Evolutionary conservation across 148 eudicot species (phyloP), one percentile per base, ranked within the genome.

Genomic region (Dianthus caryophyllus): DNA sequence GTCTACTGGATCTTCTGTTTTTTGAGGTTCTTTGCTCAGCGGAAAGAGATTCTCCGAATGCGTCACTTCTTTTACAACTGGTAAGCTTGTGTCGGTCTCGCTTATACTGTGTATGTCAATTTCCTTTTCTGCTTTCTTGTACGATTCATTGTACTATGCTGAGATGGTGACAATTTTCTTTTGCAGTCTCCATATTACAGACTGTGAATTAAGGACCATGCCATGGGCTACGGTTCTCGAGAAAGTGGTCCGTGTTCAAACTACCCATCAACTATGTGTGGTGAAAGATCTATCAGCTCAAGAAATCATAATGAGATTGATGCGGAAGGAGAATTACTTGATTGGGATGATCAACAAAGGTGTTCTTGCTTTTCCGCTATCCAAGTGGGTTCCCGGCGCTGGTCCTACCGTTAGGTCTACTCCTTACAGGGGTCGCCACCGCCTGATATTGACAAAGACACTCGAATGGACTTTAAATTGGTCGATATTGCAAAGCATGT

Each of bases 321-420:
- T 94, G 97, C 79, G 99, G 51, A 94, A 94, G 78, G 99, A 94
- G 66, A 94, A 94, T 77, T 94, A 94, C 82, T 78, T 94, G 77
- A 94, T 94, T 70, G 99, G 90, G 51, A 94, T 94, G 99, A 84
- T 94, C 66, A 94, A 94, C 75, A 94, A 85, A 80, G 99, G 99
- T 47, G 81, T 88, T 20, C 95, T 94, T 73, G 79, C 96, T 43
- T 88, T 94, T 65, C 96, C 97, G 5, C 78, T 94, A 27, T 82
- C 97, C 53, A 75, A 73, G 67, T 90, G 97, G 97, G 76, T 90
- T 53, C 99, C 97, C 25, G 99, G 96, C 73, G 87, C 85, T 66
- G 92, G 99, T 61, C 90, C 86, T 10, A 64, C 75, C 4, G 86
- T 81, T 62, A 90, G 76, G 64, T 77, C 59, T 77, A 81, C 84